A percentile compares a stretch with the other conserved stretches of the same genome.
phyloP scores from a whole-genome alignment of 352 stramenopile genomes.

The Globisporangium heterothallicum region DNA sequence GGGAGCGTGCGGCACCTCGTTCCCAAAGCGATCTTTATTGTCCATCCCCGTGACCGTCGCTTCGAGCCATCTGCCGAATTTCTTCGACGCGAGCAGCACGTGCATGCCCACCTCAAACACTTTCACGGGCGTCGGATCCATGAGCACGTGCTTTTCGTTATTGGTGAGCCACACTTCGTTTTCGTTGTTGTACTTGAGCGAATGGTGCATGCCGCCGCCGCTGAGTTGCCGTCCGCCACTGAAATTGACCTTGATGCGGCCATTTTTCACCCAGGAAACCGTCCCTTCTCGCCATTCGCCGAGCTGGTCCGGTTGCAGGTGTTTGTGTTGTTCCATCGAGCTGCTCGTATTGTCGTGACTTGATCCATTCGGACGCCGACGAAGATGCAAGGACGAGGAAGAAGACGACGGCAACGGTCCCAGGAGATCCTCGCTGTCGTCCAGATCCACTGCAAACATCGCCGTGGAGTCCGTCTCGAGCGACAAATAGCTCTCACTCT shows the following conservation, averaged over 20 bases:
- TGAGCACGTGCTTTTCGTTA: constrained; percentile 38
- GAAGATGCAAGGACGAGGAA: not conserved
- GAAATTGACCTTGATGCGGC: constrained; percentile 57
- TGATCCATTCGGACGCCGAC: constrained; percentile 1
- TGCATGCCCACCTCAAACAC: constrained; percentile 45
- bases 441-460: constrained; percentile 33
- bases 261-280: constrained; percentile 51
- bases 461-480: constrained; percentile 21
- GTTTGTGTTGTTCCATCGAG: no score
- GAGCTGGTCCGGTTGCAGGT: not conserved
- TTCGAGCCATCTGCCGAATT: constrained; percentile 46
- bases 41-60: constrained; percentile 35
- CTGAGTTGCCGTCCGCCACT: constrained; percentile 32
- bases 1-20: constrained; percentile 22
- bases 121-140: constrained; percentile 40
- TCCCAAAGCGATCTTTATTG: constrained; percentile 35
- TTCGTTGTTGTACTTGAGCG: constrained; percentile 7
- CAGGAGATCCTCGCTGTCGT: not conserved
- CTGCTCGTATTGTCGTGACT: not conserved
- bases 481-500: not conserved
- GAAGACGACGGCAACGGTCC: not conserved
- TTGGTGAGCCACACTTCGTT: constrained; percentile 37
- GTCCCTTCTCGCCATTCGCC: constrained; percentile 56
- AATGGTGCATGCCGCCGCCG: not conserved
- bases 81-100: constrained; percentile 43